These are phyloP conservation scores for Westerdykella sp. DNA, from an alignment of 2,329 filamentous ascomycete species.

Conservation along the genomic window DNA sequence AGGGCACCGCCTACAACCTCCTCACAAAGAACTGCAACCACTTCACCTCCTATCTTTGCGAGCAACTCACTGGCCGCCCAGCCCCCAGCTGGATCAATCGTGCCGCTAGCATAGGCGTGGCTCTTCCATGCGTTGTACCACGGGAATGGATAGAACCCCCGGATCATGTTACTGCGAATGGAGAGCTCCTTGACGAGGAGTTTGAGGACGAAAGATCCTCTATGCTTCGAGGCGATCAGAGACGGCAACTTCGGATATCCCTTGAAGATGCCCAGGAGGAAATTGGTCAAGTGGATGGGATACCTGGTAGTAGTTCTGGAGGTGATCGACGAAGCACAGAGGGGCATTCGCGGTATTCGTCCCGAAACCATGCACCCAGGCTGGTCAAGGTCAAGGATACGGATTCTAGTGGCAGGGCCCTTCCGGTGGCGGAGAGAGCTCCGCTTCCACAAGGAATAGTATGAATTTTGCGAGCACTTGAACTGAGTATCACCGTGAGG, in stretches of 20 bases:
- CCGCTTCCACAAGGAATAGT: slow-evolving; percentile 37
- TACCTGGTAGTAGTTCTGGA: slow-evolving; percentile 27
- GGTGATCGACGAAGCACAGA: slow-evolving; percentile 30
- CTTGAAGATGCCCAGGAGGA: slow-evolving; percentile 23
- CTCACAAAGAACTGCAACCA: slow-evolving; percentile 84
- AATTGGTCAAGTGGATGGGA: slow-evolving; percentile 22
- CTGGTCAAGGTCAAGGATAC: slow-evolving; percentile 36
- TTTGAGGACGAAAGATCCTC: slow-evolving; percentile 51
- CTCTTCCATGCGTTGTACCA: slow-evolving; percentile 75
- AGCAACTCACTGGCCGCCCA: slow-evolving; percentile 62
- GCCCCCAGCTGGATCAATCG: slow-evolving; percentile 75
- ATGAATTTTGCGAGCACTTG: slow-evolving; percentile 16
- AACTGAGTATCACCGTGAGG: too few species aligned
- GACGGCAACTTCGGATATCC: slow-evolving; percentile 21
- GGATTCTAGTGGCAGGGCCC: slow-evolving; percentile 38
- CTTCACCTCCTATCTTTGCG: slow-evolving; percentile 72
- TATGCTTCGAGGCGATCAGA: slow-evolving; percentile 49
- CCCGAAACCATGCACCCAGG: slow-evolving; percentile 28
- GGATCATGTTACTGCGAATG: slow-evolving; percentile 66
- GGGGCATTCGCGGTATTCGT: slow-evolving; percentile 24
- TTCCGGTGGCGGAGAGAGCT: slow-evolving; percentile 42
- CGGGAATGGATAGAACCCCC: slow-evolving; percentile 75
- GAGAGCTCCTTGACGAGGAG: slow-evolving; percentile 58
- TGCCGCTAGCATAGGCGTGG: slow-evolving; percentile 75
- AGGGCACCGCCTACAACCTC: slow-evolving; percentile 72